Conservation (phyloP, 164 flowering plant species). For the Chimonanthus salicifolius region DNA sequence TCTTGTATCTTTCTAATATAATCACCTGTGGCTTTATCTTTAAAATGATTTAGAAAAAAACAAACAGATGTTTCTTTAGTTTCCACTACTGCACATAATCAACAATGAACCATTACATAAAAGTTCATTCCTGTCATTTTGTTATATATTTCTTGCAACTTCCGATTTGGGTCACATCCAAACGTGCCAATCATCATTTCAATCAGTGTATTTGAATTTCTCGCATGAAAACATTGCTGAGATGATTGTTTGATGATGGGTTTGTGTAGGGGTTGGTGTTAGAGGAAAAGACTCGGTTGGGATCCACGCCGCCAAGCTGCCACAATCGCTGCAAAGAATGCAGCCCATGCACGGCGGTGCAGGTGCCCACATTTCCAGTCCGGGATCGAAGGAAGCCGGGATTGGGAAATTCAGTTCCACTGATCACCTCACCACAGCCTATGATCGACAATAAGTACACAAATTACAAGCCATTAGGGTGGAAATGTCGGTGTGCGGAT, state of each 20-base stretch:
- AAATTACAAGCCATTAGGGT: constrained; percentile 76
- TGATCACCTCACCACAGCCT: constrained; percentile 2
- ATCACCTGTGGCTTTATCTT: no score
- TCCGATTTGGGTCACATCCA: background rate
- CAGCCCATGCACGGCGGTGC: constrained; percentile 80
- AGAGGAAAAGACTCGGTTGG: constrained; percentile 55
- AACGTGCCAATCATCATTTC: no score
- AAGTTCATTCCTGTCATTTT: background rate
- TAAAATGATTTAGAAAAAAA: no score
- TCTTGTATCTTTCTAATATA: no score
- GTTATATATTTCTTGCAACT: background rate
- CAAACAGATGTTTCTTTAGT: no score
- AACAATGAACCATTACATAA: no score
- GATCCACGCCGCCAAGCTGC: constrained; percentile 87
- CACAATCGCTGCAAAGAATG: constrained; percentile 78
- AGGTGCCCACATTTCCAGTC: constrained; percentile 54
- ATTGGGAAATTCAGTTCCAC: constrained; percentile 3
- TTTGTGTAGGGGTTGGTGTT: constrained; percentile 16
- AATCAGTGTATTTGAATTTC: no score
- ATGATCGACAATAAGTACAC: constrained; percentile 39
- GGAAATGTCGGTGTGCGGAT: constrained; percentile 69
- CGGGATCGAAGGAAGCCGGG: constrained; percentile 23
- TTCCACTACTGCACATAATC: no score
- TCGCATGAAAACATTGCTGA: background rate
- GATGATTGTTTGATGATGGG: background rate